Evolutionary conservation across 176 grass and related monocot species (phyloP), one percentile per base, ranked within the genome.

Genomic region (Areca catechu): DNA sequence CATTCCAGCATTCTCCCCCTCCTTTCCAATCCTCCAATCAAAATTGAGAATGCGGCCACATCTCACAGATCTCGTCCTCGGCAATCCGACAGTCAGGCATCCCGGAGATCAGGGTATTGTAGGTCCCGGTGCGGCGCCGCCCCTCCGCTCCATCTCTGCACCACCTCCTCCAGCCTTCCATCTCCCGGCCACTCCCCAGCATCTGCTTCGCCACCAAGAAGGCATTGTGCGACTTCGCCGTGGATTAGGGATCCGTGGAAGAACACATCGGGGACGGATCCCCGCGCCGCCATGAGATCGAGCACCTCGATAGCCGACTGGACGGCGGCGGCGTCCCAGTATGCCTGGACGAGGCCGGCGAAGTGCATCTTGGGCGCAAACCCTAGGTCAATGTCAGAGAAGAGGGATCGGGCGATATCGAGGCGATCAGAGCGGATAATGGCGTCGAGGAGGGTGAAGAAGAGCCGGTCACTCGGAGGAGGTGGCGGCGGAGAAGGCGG

Each of bases 221-320:
- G 48, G 62, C 62, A 22, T 22, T 48, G 21, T 50, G 22, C 5
- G 50, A 21, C 1, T 47, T 19, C 15, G 20, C 50, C 20, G 48
- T 49, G 48, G 48, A 65, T 65, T 16, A 65, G 17, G 48, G 62
- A 51, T 50, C 62, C 22, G 15, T 65, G 51, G 47, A 64, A 64
- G 48, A 51, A 24, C 15, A 51, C 16, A 6, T 51, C 7, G 20
- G 62, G 48, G 14, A 19, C 22, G 20, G 2, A 65, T 22, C 62
- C 62, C 22, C 15, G 24, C 16, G 47, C 15, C 21, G 21, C 62
- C 21, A 51, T 47, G 5, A 65, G 48, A 51, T 3, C 48, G 22
- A 24, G 62, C 21, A 25, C 34, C 34, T 43, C 9, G 34, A 43
- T 43, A 1, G 30, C 30, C 7, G 30, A 4, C 30, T 37, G 7